Base-by-base conservation (phyloP, 2,329 filamentous ascomycete genomes). In the Blastomyces parvus region DNA sequence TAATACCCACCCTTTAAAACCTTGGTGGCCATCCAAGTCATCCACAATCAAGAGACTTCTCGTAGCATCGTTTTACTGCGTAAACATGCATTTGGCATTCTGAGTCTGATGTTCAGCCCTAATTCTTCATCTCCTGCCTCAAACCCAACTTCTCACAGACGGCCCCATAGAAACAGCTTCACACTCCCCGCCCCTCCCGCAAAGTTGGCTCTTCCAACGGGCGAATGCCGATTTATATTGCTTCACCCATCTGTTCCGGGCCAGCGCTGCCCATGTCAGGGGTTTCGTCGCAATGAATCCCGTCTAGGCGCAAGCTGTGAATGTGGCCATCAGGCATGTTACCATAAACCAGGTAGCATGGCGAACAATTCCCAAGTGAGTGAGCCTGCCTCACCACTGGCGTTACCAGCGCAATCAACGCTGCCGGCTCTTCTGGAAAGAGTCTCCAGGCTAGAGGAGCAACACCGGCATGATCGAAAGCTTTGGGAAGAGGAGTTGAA, bases 271-370 rank as follows among this genome's bases (percentile, higher is more conserved):
- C 66, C 73, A n/a, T 80, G 78, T 64, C 76, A 78, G 60, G 74
- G 73, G 67, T 80, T 78, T 71, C 70, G 69, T 48, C 70, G 69
- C 30, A 71, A 73, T 48, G 67, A 69, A 33, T 68, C 63, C 60
- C 75, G 74, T 14, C 76, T 76, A 4, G 72, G 72, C 33, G 76
- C 76, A n/a, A 73, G 69, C 59, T 80, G 78, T 66, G 77, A 77
- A 25, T 80, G 78, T 67, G 78, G 78, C 17, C 78, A 80, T 68
- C 78, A 79, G 68, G 78, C 78, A 67, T 80, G 78, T 74, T 75
- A 77, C 66, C 78, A 80, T 66, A 74, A 58, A 30, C 58, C 53
- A 14, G 40, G 60, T n/a, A 64, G 33, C 19, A 59, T 44, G 40
- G 38, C 22, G 14, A 59, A 22, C 14, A 25, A 14, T 33, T 60